These are phyloP conservation scores for Lumnitzera racemosa DNA, from an alignment of 345 rosid species.

Conservation along the genomic window DNA sequence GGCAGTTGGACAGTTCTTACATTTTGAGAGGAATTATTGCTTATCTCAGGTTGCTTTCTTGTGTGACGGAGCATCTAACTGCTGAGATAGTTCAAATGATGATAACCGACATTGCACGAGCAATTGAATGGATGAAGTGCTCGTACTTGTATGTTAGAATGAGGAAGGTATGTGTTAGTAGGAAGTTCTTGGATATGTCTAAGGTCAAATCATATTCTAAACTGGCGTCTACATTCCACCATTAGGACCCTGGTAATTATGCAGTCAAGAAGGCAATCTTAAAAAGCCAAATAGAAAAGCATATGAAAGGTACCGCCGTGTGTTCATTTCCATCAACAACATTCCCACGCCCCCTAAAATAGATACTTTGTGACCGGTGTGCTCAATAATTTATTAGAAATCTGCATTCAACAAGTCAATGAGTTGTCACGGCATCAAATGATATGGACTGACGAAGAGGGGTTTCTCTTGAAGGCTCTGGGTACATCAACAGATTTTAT, in stretches of 20 bases:
- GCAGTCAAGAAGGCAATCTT: constrained; percentile 70
- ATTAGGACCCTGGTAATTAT: constrained; percentile 84
- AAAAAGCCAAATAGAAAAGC: constrained; percentile 71
- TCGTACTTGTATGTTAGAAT: constrained; percentile 84
- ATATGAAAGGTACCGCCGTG: constrained; percentile 56
- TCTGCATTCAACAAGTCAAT: constrained; percentile 68
- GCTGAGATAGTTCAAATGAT: constrained; percentile 97
- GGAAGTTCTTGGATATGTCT: constrained; percentile 4
- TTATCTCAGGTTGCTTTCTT: constrained; percentile 67
- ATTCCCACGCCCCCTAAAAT: not conserved
- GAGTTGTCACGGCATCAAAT: constrained; percentile 77
- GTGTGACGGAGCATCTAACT: constrained; percentile 87
- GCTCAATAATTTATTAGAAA: constrained; percentile 34
- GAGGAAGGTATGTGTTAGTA: constrained; percentile 58
- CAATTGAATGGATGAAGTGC: constrained; percentile 98
- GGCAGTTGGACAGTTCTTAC: not conserved
- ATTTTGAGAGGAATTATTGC: not conserved
- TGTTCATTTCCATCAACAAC: not conserved
- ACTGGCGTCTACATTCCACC: not conserved
- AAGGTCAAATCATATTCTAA: constrained; percentile 2
- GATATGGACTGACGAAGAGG: constrained; percentile 87
- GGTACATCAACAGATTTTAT: constrained; percentile 31
- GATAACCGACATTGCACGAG: constrained; percentile 67
- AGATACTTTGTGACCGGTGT: constrained; percentile 14
- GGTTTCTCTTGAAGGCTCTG: constrained; percentile 79